Evolutionary conservation across 140 eudicot genomes (phyloP), one percentile per base, ranked within the genome.

Genomic region (Anethum foeniculum): DNA sequence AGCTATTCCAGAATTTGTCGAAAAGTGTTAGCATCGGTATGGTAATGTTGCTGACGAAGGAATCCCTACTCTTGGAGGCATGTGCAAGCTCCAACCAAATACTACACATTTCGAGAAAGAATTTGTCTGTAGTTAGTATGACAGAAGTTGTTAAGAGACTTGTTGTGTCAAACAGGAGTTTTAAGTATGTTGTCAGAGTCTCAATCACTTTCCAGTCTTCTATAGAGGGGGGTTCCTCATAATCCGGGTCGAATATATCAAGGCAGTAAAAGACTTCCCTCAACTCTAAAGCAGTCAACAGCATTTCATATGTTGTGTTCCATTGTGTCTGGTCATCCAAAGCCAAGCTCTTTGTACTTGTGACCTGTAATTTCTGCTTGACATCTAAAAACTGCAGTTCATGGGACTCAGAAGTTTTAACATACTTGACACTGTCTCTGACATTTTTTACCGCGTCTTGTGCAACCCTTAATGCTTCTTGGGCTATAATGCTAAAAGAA

Each of bases 241-340:
- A 94, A 54, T 90, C 97, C 0, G 89, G 91, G 64, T 92, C 94
- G 5, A 87, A 80, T 39, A 93, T 87, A 46, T 92, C 99, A 78
- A 95, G 87, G 69, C 95, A 91, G 30, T 93, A 88, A 85, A 95
- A 92, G 38, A 90, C 99, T 81, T 95, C 90, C 89, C 90, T 92
- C 78, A 92, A 73, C 82, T 95, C 99, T 11, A 87, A 83, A 44
- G 97, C 99, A 54, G 97, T 96, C 77, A 87, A 27, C 56, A 95
- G 81, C 99, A 95, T 95, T 68, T 95, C 97, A 43, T 89, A 95
- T 44, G 99, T 95, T 14, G 99, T 92, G 86, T 95, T 92, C 99
- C 99, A 95, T 43, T 79, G 81, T 14, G 92, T 89, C 44, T 78
- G 91, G 87, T 95, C 94, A 52, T 95, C 97, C 43, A 95, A 88